Base-by-base conservation (phyloP, 2,329 filamentous ascomycete species). In the Clonostachys sp. region DNA sequence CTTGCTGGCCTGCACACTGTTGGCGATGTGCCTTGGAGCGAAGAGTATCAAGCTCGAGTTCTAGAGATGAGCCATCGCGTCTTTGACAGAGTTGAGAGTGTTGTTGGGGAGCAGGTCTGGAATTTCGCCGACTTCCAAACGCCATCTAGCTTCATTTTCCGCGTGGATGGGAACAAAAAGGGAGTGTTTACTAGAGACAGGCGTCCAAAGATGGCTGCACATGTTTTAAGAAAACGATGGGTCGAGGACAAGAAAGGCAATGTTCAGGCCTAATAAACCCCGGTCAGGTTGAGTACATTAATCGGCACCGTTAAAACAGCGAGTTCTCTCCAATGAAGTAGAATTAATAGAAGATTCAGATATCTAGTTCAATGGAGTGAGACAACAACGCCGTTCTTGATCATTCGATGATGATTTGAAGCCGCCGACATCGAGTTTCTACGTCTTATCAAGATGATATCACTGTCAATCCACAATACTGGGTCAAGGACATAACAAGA, bases 41-140 rank as follows among this genome's bases (percentile, higher is more conserved):
- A 64, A 43, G 61, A 62, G 48, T 62, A 55, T 46, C 59, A 62
- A 46, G 45, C 48, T 1, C 12, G 45, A 8, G 42, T 61, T 17
- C 45, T 64, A 13, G 52, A 57, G 16, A 59, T 60, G 57, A 61
- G 52, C 14, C 59, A 61, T 34, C 51, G 58, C 3, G 61, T 65
- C 5, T 60, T 61, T 45, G 62, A 64, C 43, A 38, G 48, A 5
- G 20, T 64, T 1, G 52, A 55, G 1, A 48, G 50, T 12, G 53
- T 64, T 5, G 52, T 58, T 4, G 62, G 61, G 5, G 61, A 65
- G 52, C 51, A 56, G 48, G 55, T 58, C 2, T 59, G 57, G 57
- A 58, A 57, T 44, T 57, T 59, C 51, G 57, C 57, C 1, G 57
- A 58, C 41, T 59, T 59, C 20, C 57, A 58, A 38, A 56, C 50